These are phyloP conservation scores for Plasmopara halstedii DNA, from an alignment of 352 stramenopile genomes.

Conservation along the genomic window DNA sequence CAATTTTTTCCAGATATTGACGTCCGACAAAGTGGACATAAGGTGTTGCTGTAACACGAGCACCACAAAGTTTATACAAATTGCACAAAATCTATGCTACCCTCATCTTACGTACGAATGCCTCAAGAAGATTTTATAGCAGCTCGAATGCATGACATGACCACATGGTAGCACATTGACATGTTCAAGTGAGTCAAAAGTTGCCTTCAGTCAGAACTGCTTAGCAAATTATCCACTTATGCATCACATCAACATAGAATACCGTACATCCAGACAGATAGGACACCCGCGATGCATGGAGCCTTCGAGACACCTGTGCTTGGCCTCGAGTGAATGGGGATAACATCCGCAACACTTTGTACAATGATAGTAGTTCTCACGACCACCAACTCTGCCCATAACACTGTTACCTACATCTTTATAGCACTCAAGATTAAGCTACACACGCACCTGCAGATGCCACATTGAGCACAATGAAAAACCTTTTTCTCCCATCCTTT, in stretches of 20 bases:
- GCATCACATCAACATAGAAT: too few species aligned
- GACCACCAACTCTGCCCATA: slow-evolving; percentile 45
- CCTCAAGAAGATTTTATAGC: slow-evolving; percentile 54
- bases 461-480: slow-evolving; percentile 71
- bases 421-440: background rate
- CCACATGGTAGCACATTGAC: slow-evolving; percentile 66
- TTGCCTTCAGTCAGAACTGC: slow-evolving; percentile 25
- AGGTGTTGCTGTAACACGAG: slow-evolving; percentile 28
- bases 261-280: slow-evolving; percentile 68
- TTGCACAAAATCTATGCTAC: background rate
- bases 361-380: slow-evolving; percentile 79
- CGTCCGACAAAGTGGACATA: slow-evolving; percentile 58
- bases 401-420: background rate
- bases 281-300: slow-evolving; percentile 78
- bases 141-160: slow-evolving; percentile 67
- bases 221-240: background rate
- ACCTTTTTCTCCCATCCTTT: slow-evolving; percentile 50
- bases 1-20: slow-evolving; percentile 32
- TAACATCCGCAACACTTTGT: slow-evolving; percentile 74
- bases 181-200: slow-evolving; percentile 66
- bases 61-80: background rate
- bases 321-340: slow-evolving; percentile 51
- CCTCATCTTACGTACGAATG: slow-evolving; percentile 31
- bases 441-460: slow-evolving; percentile 53
- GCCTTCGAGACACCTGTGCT: slow-evolving; percentile 71